Base-by-base conservation (phyloP, 768 basidiomycete species). In the Mycena pura region DNA sequence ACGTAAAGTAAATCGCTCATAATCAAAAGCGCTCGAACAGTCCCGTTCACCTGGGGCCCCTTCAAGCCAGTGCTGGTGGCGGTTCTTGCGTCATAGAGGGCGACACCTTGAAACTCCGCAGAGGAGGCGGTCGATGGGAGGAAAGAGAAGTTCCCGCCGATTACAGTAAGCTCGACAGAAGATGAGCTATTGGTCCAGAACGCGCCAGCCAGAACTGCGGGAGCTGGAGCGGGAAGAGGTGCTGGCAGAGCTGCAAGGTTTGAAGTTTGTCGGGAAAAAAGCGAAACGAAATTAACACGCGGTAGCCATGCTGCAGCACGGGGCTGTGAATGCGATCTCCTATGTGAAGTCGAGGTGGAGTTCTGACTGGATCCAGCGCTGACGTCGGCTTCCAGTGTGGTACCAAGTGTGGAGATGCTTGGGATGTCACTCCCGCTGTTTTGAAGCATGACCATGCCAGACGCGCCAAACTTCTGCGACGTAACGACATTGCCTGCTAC, bases 91-190 rank as follows among this genome's bases (percentile, higher is more conserved):
- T 95, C 82, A 70, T 96, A 97, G 29, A 95, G 74, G 1, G 86
- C 92, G 21, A 96, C 70, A 28, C 82, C 86, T 62, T 82, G 78
- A 2, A 86, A 80, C 3, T 70, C 69, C 17, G 74, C 63, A 2
- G 80, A 76, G 5, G 80, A 75, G 7, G 73, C 70, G 6, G 77
- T 77, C 2, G 74, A 58, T 36, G 77, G 63, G 6, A 79, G 60
- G 70, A 88, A 88, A 1, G 90, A 84, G 72, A 98, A 99, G 73
- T 95, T 95, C 32, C 96, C 96, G 29, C 95, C 96, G 46, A 98
- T 79, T 62, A 98, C 85, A 40, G 86, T 86, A 19, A 93, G 74
- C 56, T 92, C 86, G 43, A 69, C 72, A 5, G 84, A 81, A 3
- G 86, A 86, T 2, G 89, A 84, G 34, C 80, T 80, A 70, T 98